Conservation (phyloP, 805 yeast species). For the Sporopachydermia lactativora region DNA sequence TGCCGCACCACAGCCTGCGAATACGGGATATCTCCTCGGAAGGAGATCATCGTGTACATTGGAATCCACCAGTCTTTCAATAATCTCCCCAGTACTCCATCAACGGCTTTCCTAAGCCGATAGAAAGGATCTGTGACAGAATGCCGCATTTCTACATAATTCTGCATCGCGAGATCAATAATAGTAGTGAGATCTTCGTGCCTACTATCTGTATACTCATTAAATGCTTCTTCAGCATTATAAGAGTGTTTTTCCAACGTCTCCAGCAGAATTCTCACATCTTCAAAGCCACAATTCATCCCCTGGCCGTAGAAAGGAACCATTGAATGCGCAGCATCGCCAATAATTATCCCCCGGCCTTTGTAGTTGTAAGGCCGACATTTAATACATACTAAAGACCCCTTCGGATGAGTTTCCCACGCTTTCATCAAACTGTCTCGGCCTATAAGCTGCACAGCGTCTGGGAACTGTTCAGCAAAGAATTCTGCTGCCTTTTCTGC, state of each 20-base stretch:
- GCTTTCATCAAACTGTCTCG: constrained; percentile 33
- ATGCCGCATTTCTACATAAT: constrained; percentile 79
- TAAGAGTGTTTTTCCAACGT: constrained; percentile 23
- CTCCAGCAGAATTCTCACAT: constrained; percentile 53
- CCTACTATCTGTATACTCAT: constrained; percentile 38
- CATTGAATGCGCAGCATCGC: constrained; percentile 95
- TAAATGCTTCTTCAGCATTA: constrained; percentile 29
- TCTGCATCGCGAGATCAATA: constrained; percentile 61
- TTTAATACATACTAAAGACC: constrained; percentile 60
- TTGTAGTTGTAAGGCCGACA: constrained; percentile 55
- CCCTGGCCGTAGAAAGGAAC: constrained; percentile 98
- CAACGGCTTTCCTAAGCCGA: constrained; percentile 52
- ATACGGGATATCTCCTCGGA: constrained; percentile 71
- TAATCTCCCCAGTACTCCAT: constrained; percentile 43
- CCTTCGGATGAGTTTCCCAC: constrained; percentile 50
- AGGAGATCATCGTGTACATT: constrained; percentile 83
- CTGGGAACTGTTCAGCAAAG: constrained; percentile 51
- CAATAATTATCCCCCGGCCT: constrained; percentile 55
- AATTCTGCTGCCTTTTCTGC: constrained; percentile 35
- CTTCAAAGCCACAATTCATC: constrained; percentile 93
- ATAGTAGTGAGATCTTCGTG: constrained; percentile 62
- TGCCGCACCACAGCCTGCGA: constrained; percentile 47
- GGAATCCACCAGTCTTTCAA: constrained; percentile 67
- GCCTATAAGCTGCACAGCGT: constrained; percentile 61
- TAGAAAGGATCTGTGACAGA: constrained; percentile 52